Evolutionary conservation across 2,329 filamentous ascomycete genomes (phyloP), one percentile per base, ranked within the genome.

Genomic region (Cladosporium phlei): DNA sequence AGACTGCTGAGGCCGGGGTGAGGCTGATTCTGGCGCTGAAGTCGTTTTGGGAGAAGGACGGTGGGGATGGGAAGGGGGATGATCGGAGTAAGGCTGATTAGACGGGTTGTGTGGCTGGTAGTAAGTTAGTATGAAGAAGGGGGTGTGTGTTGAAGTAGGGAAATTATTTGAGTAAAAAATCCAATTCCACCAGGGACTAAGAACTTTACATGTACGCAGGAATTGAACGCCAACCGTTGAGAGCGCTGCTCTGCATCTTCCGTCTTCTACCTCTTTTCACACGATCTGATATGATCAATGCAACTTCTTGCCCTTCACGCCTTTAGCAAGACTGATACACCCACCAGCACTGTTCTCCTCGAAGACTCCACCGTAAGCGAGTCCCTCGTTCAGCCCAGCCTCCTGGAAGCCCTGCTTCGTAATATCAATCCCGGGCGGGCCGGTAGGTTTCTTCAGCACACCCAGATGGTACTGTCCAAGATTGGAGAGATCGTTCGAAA

Each of bases 391-490:
- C 47, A 79, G 72, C 19, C 65, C 69, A 8, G 64, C 53, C 50
- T 68, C 65, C 59, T 79, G 77, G 53, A 66, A 69, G 4, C 74
- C 76, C 29, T 68, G 58, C 57, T 71, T 71, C 34, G 68, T 69
- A 29, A 77, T 67, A 54, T 78, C 71, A 3, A 47, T 47, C 12
- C 51, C 42, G 11, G 38, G 29, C 2, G 34, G 52, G 45, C 74
- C 68, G 38, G 74, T 69, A 5, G 76, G 72, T 69, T 82, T 82
- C 72, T 83, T 83, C 49, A 83, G 66, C 1, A 82, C 59, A 27
- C 80, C 80, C 42, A 83, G 74, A 59, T 83, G 80, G 61, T 74
- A 81, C 59, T 82, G 78, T 17, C 80, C 80, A 46, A 74, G 71
- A 4, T 79, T 79, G 30, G 70, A 69, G 46, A 80, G 68, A 53